Base-by-base conservation (phyloP, 1,284 basidiomycete genomes). In the Trichosporon inkin region DNA sequence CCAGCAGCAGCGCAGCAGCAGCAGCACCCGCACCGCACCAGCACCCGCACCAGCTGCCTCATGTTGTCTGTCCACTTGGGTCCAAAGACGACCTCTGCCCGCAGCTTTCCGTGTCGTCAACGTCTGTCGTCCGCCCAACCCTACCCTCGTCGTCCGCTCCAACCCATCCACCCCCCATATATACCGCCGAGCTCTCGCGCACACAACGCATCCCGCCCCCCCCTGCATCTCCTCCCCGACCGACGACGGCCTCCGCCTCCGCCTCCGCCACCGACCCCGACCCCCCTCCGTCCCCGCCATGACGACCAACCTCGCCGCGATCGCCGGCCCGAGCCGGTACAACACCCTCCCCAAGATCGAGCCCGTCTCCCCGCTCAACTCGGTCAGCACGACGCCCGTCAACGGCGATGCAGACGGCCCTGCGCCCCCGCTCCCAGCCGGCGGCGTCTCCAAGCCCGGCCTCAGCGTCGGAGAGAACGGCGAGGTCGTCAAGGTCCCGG, bases 401-500 rank as follows among this genome's bases (percentile, higher is more conserved):
- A 40, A 36, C 28, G 40, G 49, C 24, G 44, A 49, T n/a, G 24
- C 16, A 6, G 44, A 49, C 16, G 44, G 44, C 14, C 44, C 44
- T 6, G 44, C 44, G 1, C 44, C 44, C 16, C 44, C 19, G 11
- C 13, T 17, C 20, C 49, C 38, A 6, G 63, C 39, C 34, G 58
- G 60, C 4, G 66, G 63, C 3, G 66, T 76, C n/a, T 61, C 55
- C 11, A 74, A 72, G 58, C 66, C 68, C 10, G 75, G 74, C 1
- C 53, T 77, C 52, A 73, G 67, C 40, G 68, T 77, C 19, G 74
- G 73, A 47, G 75, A 77, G 66, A 73, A 76, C 57, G 76, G 75
- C 8, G 72, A 75, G 56, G 71, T 73, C 28, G 57, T 74, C 34
- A 77, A 76, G 56, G 78, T 92, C 1, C 90, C 92, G 0, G 89